Evolutionary conservation across 108 stramenopile genomes (phyloP), one percentile per base, ranked within the genome.

Genomic region (Cylindrotheca fusiformis): DNA sequence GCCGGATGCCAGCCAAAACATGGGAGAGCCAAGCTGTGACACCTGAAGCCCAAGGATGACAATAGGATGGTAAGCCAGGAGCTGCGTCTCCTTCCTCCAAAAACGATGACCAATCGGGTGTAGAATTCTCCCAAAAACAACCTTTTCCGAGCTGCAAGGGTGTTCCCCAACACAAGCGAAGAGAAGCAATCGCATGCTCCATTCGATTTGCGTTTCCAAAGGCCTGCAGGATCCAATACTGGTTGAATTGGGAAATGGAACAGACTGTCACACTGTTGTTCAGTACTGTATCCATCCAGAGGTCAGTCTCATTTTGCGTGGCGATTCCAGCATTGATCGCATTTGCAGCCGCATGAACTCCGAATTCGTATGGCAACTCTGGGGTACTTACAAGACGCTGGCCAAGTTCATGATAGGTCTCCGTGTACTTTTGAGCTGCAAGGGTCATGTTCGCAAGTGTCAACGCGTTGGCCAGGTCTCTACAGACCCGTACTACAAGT

Each of bases 1-100:
- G 64, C 27, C 22, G 22, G 2, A 79, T 17, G 21, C 78, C 78
- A 2, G 36, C 73, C 32, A 65, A 6, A 25, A 19, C 12, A 21
- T 61, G 32, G n/a, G 78, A 63, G 28, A 79, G 41, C 78, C 78
- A 79, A 24, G 65, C 24, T 8, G 78, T 74, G 0, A 79, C 78
- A 19, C 78, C 78, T 0, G 66, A 68, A 6, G 69, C 32, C 78
- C 78, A 79, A 3, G 78, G 78, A 60, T 79, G 78, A 55, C 78
- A 79, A 58, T 71, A 66, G 2, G 63, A 65, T 10, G 78, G 78
- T 36, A 63, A 24, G 17, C 54, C 53, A 18, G 78, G 78, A 10
- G 63, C 68, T 47, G 62, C 49, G 36, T 68, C 77, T 0, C 69
- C 69, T 29, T 65, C 64, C 1, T 78, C 52, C 61, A 60, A 28